Evolutionary conservation across 306 rosid species (phyloP).

Genomic region (Pterocarpus santalinus): DNA sequence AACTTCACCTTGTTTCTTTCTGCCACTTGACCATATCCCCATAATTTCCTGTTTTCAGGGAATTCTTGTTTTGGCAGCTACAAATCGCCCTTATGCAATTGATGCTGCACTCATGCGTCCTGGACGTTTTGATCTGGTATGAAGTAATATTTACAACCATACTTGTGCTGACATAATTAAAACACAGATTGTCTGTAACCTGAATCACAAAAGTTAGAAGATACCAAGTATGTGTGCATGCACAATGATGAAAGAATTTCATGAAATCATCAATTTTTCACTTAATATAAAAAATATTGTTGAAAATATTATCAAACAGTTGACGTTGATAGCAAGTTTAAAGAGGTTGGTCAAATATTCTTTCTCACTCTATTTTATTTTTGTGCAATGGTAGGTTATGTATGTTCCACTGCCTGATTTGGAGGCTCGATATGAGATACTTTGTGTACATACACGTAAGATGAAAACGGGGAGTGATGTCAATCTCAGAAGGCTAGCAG

Average conservation of each 20-base stretch:
- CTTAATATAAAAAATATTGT: not conserved
- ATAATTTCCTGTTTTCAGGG: slow-evolving; percentile 60
- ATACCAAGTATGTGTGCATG: not conserved
- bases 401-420: slow-evolving; percentile 93
- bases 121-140: slow-evolving; percentile 90
- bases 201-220: not conserved
- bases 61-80: slow-evolving; percentile 93
- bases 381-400: slow-evolving; percentile 67
- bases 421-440: slow-evolving; percentile 85
- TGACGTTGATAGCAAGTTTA: not conserved
- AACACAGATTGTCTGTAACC: slow-evolving; percentile 6
- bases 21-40: slow-evolving; percentile 10
- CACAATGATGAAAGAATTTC: slow-evolving; percentile 21
- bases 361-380: slow-evolving; percentile 31
- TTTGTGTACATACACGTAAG: slow-evolving; percentile 72
- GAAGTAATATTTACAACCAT: slow-evolving; percentile 23
- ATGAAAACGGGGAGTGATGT: slow-evolving; percentile 71
- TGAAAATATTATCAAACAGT: slow-evolving; percentile 8
- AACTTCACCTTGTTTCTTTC: slow-evolving; percentile 35
- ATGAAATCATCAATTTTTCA: not conserved
- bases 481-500: slow-evolving; percentile 73
- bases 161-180: not conserved
- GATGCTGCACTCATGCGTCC: slow-evolving; percentile 96
- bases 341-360: slow-evolving; percentile 13
- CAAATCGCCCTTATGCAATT: slow-evolving; percentile 91